These are phyloP conservation scores for Sequoiadendron giganteum DNA, from an alignment of 75 land plant species.

Conservation along the genomic window DNA sequence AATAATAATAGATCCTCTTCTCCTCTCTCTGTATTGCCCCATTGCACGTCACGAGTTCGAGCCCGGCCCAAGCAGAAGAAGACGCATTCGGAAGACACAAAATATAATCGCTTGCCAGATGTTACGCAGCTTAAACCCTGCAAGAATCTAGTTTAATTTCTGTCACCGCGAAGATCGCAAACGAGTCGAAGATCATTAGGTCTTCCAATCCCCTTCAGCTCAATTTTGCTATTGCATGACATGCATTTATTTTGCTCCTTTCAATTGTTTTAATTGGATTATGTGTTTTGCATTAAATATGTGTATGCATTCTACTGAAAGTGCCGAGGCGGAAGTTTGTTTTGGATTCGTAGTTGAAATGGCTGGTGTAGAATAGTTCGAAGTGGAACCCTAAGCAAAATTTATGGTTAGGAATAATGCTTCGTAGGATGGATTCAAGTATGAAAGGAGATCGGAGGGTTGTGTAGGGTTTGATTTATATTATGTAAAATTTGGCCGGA, in stretches of 20 bases:
- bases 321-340: not conserved
- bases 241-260: not conserved
- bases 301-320: not conserved
- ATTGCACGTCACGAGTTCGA: not conserved
- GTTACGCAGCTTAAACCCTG: not conserved
- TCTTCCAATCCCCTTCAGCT: not conserved
- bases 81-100: not conserved
- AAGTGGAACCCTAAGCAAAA: not conserved
- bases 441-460: conserved; percentile 3
- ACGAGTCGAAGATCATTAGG: not conserved
- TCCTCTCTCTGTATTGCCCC: not conserved
- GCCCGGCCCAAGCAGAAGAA: not conserved
- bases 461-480: not conserved
- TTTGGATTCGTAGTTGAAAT: not conserved
- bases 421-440: not conserved
- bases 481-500: not conserved
- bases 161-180: not conserved
- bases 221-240: not conserved
- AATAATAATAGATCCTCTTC: not conserved
- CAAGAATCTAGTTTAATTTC: not conserved
- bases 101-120: not conserved
- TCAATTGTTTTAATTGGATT: not conserved
- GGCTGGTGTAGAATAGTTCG: not conserved
- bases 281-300: not conserved
- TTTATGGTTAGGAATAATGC: not conserved